phyloP scores from a whole-genome alignment of 805 yeast genomes.

The Lachancea fermentati region DNA sequence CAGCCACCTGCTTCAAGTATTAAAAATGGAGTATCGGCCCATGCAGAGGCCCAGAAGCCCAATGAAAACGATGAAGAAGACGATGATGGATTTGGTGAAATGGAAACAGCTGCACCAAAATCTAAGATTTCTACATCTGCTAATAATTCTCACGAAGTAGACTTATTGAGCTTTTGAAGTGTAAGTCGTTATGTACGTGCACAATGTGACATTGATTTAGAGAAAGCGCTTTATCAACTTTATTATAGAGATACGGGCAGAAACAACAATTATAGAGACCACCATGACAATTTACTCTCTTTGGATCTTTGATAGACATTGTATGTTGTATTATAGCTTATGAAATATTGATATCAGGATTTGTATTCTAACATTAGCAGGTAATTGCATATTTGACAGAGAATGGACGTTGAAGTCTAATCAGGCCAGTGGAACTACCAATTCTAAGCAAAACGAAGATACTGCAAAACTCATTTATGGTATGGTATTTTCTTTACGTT shows the following conservation, averaged over 20 bases:
- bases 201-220: not conserved
- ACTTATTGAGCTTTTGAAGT: conserved; percentile 27
- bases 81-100: conserved; percentile 34
- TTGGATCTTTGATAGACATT: conserved; percentile 88
- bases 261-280: not conserved
- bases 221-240: not conserved
- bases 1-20: not conserved
- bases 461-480: conserved; percentile 82
- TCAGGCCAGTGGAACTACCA: conserved; percentile 36
- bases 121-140: not conserved
- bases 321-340: conserved; percentile 35
- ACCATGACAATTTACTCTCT: conserved; percentile 71
- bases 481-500: conserved; percentile 70
- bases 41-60: not conserved
- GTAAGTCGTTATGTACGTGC: conserved; percentile 3
- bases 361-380: conserved; percentile 18
- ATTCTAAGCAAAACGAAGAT: conserved; percentile 58
- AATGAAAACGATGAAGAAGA: conserved; percentile 15
- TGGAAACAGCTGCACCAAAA: conserved; percentile 15
- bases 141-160: conserved; percentile 22
- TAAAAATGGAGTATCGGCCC: not conserved
- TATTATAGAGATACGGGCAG: not conserved
- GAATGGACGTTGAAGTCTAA: conserved; percentile 50
- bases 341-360: not conserved
- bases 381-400: conserved; percentile 72